Percentiles rank a stretch among this genome's conserved stretches.
Evolutionary conservation across 106 monocot species (phyloP).

Genomic region (Posidonia australis): DNA sequence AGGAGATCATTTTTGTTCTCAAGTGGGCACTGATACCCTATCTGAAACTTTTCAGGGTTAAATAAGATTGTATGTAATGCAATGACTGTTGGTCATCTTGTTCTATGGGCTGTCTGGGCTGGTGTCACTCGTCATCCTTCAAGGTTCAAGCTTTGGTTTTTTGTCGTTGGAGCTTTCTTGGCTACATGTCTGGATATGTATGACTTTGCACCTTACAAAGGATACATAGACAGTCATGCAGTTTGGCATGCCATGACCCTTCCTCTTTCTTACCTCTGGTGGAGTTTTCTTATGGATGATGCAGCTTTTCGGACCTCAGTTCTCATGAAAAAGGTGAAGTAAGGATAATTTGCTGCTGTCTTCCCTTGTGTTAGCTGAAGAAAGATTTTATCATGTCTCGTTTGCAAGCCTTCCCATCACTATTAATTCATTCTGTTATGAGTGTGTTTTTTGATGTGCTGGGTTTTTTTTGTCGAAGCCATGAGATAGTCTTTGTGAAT

Average conservation of each 20-base stretch:
- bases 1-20: too few relatives aligned
- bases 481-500: too few relatives aligned
- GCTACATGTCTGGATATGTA: conserved; percentile 70
- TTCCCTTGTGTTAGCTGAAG: too few relatives aligned
- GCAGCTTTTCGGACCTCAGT: conserved; percentile 39
- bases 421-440: too few relatives aligned
- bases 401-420: too few relatives aligned
- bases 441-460: too few relatives aligned
- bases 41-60: too few relatives aligned
- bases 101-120: conserved; percentile 78
- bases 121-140: conserved; percentile 57
- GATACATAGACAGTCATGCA: conserved; percentile 67
- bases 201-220: conserved; percentile 73
- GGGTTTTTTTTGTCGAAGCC: too few relatives aligned
- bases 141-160: conserved; percentile 56
- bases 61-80: conserved; percentile 80
- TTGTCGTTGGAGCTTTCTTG: conserved; percentile 38
- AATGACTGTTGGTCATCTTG: conserved; percentile 60
- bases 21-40: too few relatives aligned
- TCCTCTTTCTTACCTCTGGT: conserved; percentile 78
- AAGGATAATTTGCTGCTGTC: not conserved
- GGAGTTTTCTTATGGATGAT: conserved; percentile 75
- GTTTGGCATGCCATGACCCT: conserved; percentile 72
- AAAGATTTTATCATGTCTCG: too few relatives aligned
- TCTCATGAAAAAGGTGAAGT: conserved; percentile 56